Conservation (phyloP, 2,329 filamentous ascomycete species). For the Trichoderma sp. region DNA sequence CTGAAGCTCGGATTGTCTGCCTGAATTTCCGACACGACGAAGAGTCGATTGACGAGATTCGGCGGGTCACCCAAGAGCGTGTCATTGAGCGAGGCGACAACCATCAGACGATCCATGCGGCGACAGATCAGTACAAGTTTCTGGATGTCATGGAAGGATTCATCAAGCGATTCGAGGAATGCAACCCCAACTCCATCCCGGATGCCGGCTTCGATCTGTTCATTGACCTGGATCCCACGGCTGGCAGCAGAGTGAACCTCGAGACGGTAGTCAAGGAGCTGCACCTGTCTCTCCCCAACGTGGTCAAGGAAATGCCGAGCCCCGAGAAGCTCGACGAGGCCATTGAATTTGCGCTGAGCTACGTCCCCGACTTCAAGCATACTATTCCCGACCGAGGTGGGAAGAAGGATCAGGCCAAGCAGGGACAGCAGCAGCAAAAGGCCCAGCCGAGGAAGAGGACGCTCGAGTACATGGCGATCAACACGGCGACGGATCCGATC, state of each 20-base stretch:
- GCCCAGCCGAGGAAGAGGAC: slow-evolving; percentile 49
- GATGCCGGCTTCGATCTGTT: slow-evolving; percentile 81
- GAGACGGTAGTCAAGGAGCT: slow-evolving; percentile 75
- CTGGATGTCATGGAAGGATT: slow-evolving; percentile 95
- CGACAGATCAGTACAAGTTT: slow-evolving; percentile 71
- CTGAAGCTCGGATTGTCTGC: slow-evolving; percentile 73
- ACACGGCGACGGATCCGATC: slow-evolving; percentile 48
- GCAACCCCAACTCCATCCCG: slow-evolving; percentile 66
- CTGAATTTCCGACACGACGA: slow-evolving; percentile 87
- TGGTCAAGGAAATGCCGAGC: slow-evolving; percentile 72
- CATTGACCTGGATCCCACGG: slow-evolving; percentile 79
- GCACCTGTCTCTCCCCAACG: slow-evolving; percentile 73
- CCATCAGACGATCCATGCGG: slow-evolving; percentile 95
- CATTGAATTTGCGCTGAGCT: slow-evolving; percentile 73
- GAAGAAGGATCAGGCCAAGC: slow-evolving; percentile 37
- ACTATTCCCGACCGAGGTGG: slow-evolving; percentile 64
- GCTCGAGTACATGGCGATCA: slow-evolving; percentile 61
- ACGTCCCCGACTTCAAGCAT: slow-evolving; percentile 75
- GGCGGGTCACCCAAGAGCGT: slow-evolving; percentile 72
- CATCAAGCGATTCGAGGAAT: slow-evolving; percentile 78
- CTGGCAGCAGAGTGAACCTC: slow-evolving; percentile 80
- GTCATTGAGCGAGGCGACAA: slow-evolving; percentile 89
- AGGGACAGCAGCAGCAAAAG: slow-evolving; percentile 36
- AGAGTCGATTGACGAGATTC: slow-evolving; percentile 71
- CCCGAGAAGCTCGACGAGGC: slow-evolving; percentile 76